Percentiles rank a stretch among this genome's conserved stretches.
Evolutionary conservation across 345 rosid genomes (phyloP).

Genomic region (Raphanus raphanistrum): DNA sequence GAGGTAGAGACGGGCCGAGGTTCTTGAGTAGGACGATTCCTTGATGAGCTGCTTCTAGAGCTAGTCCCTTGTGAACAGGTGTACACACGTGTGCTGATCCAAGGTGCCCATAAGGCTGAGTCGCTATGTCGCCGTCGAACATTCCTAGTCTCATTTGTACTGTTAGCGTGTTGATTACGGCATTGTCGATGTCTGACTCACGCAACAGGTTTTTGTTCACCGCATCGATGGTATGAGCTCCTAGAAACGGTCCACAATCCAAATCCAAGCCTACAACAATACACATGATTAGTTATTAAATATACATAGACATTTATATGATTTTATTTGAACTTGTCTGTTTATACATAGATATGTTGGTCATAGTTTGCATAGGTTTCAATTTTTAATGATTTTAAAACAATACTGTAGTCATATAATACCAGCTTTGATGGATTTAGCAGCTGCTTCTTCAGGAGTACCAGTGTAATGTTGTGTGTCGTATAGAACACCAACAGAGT

Average conservation of each 20-base stretch:
- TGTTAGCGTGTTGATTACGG: constrained; percentile 62
- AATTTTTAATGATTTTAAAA: background rate
- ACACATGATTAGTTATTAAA: background rate
- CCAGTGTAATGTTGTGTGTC: constrained; percentile 63
- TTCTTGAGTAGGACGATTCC: constrained; percentile 92
- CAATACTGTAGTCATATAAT: background rate
- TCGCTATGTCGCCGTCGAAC: constrained; percentile 70
- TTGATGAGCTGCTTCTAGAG: constrained; percentile 87
- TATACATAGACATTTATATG: background rate
- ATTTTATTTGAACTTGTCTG: background rate
- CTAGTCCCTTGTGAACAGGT: constrained; percentile 67
- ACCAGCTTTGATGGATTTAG: constrained; percentile 88
- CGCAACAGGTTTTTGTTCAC: constrained; percentile 49
- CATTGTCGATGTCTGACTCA: constrained; percentile 59
- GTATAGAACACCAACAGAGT: constrained; percentile 73
- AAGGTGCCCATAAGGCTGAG: constrained; percentile 57
- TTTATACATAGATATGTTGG: background rate
- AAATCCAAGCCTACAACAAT: constrained; percentile 75
- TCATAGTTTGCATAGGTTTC: background rate
- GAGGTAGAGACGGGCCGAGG: constrained; percentile 59
- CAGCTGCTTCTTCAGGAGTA: constrained; percentile 89
- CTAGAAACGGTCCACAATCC: constrained; percentile 79
- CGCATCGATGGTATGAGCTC: constrained; percentile 49
- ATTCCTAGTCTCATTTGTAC: constrained; percentile 93
- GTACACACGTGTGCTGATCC: constrained; percentile 81